A percentile compares a stretch with the other conserved stretches of the same genome.
Evolutionary conservation across 169 alveolate species (phyloP).

Genomic region (Plasmodium gaboni): DNA sequence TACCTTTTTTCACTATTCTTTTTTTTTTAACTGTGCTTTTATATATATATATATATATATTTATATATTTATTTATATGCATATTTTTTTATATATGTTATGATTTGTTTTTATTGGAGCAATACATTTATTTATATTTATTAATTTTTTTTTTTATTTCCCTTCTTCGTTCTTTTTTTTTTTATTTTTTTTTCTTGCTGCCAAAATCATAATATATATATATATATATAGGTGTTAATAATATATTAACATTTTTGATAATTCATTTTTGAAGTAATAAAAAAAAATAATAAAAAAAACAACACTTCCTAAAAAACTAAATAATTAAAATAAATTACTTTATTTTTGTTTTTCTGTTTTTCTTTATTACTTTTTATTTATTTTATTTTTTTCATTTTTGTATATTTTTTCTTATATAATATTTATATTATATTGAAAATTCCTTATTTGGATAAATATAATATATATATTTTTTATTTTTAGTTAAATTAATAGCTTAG

Average conservation of each 20-base stretch:
- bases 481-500: too few species aligned
- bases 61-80: neutral
- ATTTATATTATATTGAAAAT: too few species aligned
- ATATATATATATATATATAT: constrained; percentile 1
- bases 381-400: neutral
- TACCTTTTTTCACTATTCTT: neutral
- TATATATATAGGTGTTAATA: constrained; percentile 21
- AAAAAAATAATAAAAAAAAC: constrained; percentile 9
- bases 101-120: constrained; percentile 22
- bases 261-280: constrained; percentile 49
- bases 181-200: neutral
- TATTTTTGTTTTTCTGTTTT: constrained; percentile 1
- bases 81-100: constrained; percentile 4
- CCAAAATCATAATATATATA: constrained; percentile 6
- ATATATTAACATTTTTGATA: constrained; percentile 32
- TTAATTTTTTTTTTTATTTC: constrained; percentile 6
- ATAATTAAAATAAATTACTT: constrained; percentile 31
- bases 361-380: neutral
- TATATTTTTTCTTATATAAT: neutral
- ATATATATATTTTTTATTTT: neutral
- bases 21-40: neutral
- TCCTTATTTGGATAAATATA: neutral
- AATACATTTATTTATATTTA: constrained; percentile 4
- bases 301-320: constrained; percentile 8
- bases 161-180: constrained; percentile 6